Base-by-base conservation (phyloP, 1,139 yeast species). In the Magnusiomyces paraingens region DNA sequence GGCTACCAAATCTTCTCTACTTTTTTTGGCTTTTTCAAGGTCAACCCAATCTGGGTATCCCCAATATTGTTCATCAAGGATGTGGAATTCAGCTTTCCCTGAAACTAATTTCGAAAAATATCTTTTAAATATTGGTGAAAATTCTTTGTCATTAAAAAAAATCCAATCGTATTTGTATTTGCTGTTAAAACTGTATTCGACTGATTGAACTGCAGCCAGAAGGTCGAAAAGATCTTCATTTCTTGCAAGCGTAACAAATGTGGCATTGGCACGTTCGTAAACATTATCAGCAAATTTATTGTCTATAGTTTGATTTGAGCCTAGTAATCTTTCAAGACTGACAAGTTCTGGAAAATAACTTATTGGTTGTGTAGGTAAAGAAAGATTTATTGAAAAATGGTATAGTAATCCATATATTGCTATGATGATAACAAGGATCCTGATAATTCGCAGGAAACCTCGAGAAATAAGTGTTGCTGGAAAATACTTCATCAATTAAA, bases 71-170 rank as follows among this genome's bases (percentile, higher is more conserved):
- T 60, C 68, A 0, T 86, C 86, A 3, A 90, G 79, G 46, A 75
- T 61, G 0, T 95, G 96, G 69, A 86, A 90, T 60, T 82, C 81
- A 0, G 91, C 82, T 50, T 78, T 69, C 0, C 96, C 94, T 56
- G 91, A 84, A 0, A 91, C 95, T 95, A 91, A 86, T 32, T 87
- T 77, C 0, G 84, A 73, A 0, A 97, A 90, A 60, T 80, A 53
- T 42, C 52, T 42, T 56, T 68, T 84, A 70, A 86, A 87, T 43
- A 68, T 68, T 0, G 80, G 79, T 1, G 80, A 72, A 65, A 88
- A 88, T 11, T 81, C 83, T 55, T 73, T 75, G 63, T 88, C 94
- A 65, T 87, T 88, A 50, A 88, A 66, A 63, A 88, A 86, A 1
- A 88, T 86, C 74, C 88, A 87, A 0, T 95, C 95, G 64, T 88